A percentile compares a stretch with the other conserved stretches of the same genome.
Conservation (phyloP, 2,329 filamentous ascomycete genomes). For the Tolypocladium amazonense region DNA sequence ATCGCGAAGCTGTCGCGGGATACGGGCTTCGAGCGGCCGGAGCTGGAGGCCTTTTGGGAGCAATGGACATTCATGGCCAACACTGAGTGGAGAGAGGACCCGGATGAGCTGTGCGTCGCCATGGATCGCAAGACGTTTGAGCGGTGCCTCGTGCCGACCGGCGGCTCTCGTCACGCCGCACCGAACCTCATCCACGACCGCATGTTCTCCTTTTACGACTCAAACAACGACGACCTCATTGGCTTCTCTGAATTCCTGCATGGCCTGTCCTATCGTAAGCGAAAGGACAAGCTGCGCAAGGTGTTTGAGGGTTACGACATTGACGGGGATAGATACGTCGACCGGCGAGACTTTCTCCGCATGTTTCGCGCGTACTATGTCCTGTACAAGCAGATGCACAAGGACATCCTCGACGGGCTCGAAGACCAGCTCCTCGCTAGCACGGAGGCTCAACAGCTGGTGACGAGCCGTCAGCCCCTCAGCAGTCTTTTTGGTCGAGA, state of each 20-base stretch:
- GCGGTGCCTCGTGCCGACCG: constrained; percentile 77
- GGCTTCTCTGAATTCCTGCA: constrained; percentile 86
- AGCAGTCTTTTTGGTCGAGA: constrained; percentile 67
- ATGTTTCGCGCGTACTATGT: constrained; percentile 91
- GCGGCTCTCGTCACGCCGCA: constrained; percentile 62
- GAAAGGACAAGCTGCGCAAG: constrained; percentile 57
- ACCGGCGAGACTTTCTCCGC: constrained; percentile 76
- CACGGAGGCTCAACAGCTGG: constrained; percentile 64
- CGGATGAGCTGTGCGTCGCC: constrained; percentile 64
- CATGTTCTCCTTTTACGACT: constrained; percentile 95
- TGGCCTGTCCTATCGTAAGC: constrained; percentile 61
- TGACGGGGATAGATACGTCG: constrained; percentile 76
- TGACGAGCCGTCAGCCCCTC: constrained; percentile 64
- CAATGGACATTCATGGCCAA: constrained; percentile 94
- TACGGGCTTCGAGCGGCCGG: constrained; percentile 72
- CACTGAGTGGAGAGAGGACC: constrained; percentile 72
- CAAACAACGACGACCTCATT: constrained; percentile 78
- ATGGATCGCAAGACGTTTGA: constrained; percentile 93
- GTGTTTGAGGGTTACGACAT: constrained; percentile 89
- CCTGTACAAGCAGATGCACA: constrained; percentile 79
- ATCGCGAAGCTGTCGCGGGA: constrained; percentile 59
- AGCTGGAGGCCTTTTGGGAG: constrained; percentile 90
- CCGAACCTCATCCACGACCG: constrained; percentile 91
- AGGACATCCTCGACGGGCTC: constrained; percentile 67
- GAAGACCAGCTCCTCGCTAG: constrained; percentile 71